Evolutionary conservation across 2,329 filamentous ascomycete species (phyloP).

Genomic region (Aaosphaeria pasadenensis): DNA sequence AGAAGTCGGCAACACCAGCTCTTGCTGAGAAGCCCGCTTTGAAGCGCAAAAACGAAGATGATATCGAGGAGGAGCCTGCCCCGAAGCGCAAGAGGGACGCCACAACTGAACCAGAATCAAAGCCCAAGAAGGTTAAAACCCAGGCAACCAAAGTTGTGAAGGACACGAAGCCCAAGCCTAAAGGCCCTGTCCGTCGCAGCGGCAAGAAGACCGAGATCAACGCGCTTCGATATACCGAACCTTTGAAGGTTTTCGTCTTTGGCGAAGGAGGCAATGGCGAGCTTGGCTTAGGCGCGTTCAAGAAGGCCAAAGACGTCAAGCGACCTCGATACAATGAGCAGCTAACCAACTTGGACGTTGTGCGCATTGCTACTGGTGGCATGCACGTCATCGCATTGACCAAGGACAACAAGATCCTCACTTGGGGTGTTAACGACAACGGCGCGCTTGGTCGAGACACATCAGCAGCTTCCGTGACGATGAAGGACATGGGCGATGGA

Average conservation of each 20-base stretch:
- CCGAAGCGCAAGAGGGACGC: background rate
- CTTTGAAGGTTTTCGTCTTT: slow-evolving; percentile 74
- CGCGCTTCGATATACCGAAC: slow-evolving; percentile 55
- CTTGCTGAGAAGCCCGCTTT: slow-evolving; percentile 8
- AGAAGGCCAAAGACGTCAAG: slow-evolving; percentile 68
- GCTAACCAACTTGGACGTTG: slow-evolving; percentile 62
- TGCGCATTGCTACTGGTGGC: slow-evolving; percentile 73
- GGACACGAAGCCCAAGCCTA: slow-evolving; percentile 18
- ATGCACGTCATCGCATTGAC: slow-evolving; percentile 80
- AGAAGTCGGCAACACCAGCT: slow-evolving; percentile 8
- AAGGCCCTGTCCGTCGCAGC: slow-evolving; percentile 27
- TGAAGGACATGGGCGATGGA: slow-evolving; percentile 51
- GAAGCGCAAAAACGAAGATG: slow-evolving; percentile 32
- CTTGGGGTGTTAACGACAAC: slow-evolving; percentile 87
- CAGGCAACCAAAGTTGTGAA: slow-evolving; percentile 6
- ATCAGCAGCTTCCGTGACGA: slow-evolving; percentile 59
- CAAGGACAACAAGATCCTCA: slow-evolving; percentile 75
- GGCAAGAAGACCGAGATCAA: slow-evolving; percentile 55
- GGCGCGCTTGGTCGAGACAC: slow-evolving; percentile 76
- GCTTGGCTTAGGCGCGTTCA: slow-evolving; percentile 70
- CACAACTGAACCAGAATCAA: background rate
- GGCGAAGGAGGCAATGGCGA: slow-evolving; percentile 79
- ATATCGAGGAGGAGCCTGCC: slow-evolving; percentile 12
- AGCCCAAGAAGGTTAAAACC: slow-evolving; percentile 22
- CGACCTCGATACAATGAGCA: slow-evolving; percentile 67